Evolutionary conservation across 257 asterid genomes (phyloP).

Genomic region (Ballota nigra): DNA sequence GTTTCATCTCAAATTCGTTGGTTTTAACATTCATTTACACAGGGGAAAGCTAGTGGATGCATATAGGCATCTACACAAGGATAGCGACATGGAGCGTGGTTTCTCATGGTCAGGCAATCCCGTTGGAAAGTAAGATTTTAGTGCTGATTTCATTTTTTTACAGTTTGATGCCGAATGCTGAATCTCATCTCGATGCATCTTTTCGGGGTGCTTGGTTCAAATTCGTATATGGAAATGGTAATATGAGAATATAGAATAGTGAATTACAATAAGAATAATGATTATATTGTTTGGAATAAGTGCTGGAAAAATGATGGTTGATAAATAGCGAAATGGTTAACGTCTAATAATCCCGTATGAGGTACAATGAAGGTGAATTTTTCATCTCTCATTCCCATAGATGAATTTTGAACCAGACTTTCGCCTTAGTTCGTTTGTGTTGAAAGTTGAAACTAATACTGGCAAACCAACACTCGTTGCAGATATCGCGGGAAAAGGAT

Average conservation of each 20-base stretch:
- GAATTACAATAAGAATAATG: too few relatives aligned
- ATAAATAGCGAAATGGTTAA: too few relatives aligned
- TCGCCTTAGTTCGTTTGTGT: conserved; percentile 2
- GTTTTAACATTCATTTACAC: conserved; percentile 7
- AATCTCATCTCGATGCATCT: background rate
- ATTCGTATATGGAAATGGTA: background rate
- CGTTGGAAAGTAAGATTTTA: conserved; percentile 67
- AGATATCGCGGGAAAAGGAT: conserved; percentile 99
- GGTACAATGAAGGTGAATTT: too few relatives aligned
- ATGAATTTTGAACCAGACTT: too few relatives aligned
- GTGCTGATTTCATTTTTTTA: background rate
- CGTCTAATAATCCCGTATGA: too few relatives aligned
- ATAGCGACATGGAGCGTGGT: conserved; percentile 75
- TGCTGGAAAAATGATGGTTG: too few relatives aligned
- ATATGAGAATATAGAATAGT: too few relatives aligned
- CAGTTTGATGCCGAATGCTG: background rate
- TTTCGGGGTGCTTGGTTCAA: background rate
- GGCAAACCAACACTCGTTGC: conserved; percentile 22
- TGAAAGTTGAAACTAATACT: background rate
- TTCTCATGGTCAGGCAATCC: conserved; percentile 99
- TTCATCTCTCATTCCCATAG: too few relatives aligned
- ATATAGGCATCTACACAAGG: conserved; percentile 74
- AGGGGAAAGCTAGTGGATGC: conserved; percentile 90
- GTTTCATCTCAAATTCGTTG: background rate
- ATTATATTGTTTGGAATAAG: too few relatives aligned